Evolutionary conservation across 1,139 yeast species (phyloP), one percentile per base, ranked within the genome.

Genomic region (Arxiozyma slooffiae): DNA sequence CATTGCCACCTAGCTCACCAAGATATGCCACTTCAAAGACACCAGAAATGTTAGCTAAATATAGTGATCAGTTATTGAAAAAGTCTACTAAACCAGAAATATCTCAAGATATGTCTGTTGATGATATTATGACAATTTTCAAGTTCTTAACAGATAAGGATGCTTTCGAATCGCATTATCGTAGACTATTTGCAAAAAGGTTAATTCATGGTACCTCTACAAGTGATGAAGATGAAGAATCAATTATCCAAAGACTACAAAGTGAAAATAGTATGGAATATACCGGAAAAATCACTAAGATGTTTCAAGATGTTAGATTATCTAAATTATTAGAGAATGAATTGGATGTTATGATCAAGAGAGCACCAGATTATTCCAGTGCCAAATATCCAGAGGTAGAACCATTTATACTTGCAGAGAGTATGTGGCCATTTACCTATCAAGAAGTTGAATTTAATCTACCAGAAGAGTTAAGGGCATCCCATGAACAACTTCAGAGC

Each of bases 281-380:
- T 67, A 90, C 97, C 1, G 84, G 89, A 52, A 92, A 89, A 67
- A 85, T 94, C 70, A 88, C 96, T 42, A 85, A 90, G 61, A 94
- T 94, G 99, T 90, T 94, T 69, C 87, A 86, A 64, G 98, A 94
- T 69, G 88, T 94, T 76, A 79, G 85, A 60, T 80, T 94, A 3
- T 88, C 96, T 0, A 81, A 80, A 55, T 95, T 88, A 55, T 75
- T 92, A 67, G 88, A 85, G 60, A 66, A 69, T 20, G 75, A 77
- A 53, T 88, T 89, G 64, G 81, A 77, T 61, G 80, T 78, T 30
- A 74, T 73, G 49, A 68, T 78, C 44, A 67, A 71, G 45, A 64
- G 66, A 46, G 67, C 67, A 7, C 62, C 64, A 2, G 63, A 60
- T 24, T 65, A 64, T 50, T 52, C 69, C 3, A 64, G 71, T 52